These are phyloP conservation scores for Aureobasidium sp. DNA, from an alignment of 2,329 filamentous ascomycete genomes.

Conservation along the genomic window DNA sequence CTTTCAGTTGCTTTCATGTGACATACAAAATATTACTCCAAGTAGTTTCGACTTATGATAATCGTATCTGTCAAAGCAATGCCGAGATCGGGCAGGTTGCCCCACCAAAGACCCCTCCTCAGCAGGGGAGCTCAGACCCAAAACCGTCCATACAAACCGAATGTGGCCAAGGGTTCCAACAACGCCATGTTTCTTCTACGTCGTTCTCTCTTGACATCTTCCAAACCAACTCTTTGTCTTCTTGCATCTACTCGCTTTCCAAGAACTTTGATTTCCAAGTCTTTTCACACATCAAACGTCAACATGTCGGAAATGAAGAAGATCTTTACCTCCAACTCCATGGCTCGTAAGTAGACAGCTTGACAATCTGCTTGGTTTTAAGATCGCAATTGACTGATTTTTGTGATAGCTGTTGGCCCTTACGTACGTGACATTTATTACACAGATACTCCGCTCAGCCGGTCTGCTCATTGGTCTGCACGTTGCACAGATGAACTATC, in stretches of 20 bases:
- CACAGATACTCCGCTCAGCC: neutral
- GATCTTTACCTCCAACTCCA: conserved; percentile 35
- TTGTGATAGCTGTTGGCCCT: conserved; percentile 33
- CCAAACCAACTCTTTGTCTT: neutral
- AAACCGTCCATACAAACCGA: conserved; percentile 9
- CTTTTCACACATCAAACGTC: conserved; percentile 10
- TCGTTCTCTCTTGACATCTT: conserved; percentile 4
- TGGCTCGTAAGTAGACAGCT: conserved; percentile 31
- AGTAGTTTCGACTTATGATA: neutral
- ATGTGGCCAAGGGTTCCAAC: neutral
- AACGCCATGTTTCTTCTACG: conserved; percentile 11
- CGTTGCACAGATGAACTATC: neutral
- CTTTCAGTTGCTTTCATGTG: neutral
- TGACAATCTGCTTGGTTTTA: neutral
- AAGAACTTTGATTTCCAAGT: neutral
- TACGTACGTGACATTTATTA: conserved; percentile 30
- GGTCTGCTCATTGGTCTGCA: neutral
- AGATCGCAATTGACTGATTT: conserved; percentile 17
- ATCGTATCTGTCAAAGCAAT: neutral
- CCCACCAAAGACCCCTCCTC: conserved; percentile 13
- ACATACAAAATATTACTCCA: neutral
- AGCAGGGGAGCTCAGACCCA: neutral
- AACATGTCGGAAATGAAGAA: conserved; percentile 39
- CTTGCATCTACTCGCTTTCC: neutral
- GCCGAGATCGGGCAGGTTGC: conserved; percentile 12